Conservation (phyloP, 2,329 filamentous ascomycete genomes). For the Thielaviopsis euricoi region DNA sequence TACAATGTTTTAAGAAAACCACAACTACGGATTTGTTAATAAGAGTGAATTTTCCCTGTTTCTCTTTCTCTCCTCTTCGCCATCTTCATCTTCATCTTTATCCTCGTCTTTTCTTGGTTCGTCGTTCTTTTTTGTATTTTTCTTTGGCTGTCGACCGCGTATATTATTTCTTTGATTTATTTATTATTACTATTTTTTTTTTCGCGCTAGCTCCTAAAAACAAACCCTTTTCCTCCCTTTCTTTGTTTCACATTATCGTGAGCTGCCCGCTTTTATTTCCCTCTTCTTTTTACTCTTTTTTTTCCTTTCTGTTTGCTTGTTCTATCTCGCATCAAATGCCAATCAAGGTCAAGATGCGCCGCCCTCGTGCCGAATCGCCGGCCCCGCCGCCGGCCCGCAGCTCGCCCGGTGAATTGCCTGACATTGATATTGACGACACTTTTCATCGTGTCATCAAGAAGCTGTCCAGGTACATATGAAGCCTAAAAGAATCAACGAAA, state of each 20-base stretch:
- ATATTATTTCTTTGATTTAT: background rate
- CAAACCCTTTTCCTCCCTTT: background rate
- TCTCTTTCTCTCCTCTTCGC: background rate
- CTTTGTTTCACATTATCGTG: background rate
- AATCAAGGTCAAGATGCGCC: constrained; percentile 12
- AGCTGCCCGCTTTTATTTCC: background rate
- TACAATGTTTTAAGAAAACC: background rate
- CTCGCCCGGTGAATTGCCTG: constrained; percentile 17
- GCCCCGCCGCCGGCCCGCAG: constrained; percentile 1
- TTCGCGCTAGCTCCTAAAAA: background rate
- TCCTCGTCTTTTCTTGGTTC: background rate
- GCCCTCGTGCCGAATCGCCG: constrained; percentile 1
- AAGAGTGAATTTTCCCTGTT: background rate
- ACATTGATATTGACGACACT: constrained; percentile 19
- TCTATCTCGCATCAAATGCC: constrained; percentile 3
- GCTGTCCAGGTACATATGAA: constrained; percentile 42
- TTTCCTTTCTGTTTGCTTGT: too few relatives aligned
- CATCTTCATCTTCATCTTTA: background rate
- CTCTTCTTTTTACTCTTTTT: background rate
- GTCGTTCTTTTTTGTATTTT: too few relatives aligned
- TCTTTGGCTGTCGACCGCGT: background rate
- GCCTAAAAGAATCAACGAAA: too few relatives aligned
- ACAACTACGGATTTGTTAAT: background rate
- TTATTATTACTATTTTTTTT: too few relatives aligned
- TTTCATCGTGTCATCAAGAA: constrained; percentile 41